Evolutionary conservation across 148 eudicot genomes (phyloP).

Genomic region (Fagopyrum esculentum): DNA sequence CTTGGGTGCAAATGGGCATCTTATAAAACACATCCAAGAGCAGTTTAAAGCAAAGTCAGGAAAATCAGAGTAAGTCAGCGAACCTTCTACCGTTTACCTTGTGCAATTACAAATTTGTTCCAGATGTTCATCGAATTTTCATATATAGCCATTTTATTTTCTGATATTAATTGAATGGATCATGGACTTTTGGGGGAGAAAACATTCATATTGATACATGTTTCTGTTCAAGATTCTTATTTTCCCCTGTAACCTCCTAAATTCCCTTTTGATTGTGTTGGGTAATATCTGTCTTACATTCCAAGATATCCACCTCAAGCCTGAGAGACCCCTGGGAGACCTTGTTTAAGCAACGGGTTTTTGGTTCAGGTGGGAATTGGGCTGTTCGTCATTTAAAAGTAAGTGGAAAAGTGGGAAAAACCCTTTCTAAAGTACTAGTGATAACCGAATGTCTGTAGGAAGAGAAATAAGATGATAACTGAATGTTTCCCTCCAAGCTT

Average conservation of each 20-base stretch:
- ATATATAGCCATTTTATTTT: neutral
- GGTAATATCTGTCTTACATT: neutral
- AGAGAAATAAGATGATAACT: neutral
- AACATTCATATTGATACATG: neutral
- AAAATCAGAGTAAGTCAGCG: conserved; percentile 80
- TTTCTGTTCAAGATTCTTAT: neutral
- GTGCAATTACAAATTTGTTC: neutral
- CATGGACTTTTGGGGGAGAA: too few species aligned
- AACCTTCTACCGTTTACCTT: neutral
- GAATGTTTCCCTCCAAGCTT: neutral
- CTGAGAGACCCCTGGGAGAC: neutral
- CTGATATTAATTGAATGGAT: neutral
- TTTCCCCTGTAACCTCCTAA: neutral
- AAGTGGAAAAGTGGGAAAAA: neutral
- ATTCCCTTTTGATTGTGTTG: neutral
- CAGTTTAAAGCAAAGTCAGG: conserved; percentile 88
- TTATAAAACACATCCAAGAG: conserved; percentile 91
- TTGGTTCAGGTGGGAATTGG: neutral
- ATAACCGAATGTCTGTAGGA: neutral
- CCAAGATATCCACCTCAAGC: neutral
- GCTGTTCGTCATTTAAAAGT: neutral
- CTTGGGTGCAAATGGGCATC: conserved; percentile 78
- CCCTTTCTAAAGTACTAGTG: neutral
- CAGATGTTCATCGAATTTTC: neutral
- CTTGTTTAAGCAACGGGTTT: neutral